Evolutionary conservation across 2,329 filamentous ascomycete genomes (phyloP).

Genomic region (Didymella lethalis): DNA sequence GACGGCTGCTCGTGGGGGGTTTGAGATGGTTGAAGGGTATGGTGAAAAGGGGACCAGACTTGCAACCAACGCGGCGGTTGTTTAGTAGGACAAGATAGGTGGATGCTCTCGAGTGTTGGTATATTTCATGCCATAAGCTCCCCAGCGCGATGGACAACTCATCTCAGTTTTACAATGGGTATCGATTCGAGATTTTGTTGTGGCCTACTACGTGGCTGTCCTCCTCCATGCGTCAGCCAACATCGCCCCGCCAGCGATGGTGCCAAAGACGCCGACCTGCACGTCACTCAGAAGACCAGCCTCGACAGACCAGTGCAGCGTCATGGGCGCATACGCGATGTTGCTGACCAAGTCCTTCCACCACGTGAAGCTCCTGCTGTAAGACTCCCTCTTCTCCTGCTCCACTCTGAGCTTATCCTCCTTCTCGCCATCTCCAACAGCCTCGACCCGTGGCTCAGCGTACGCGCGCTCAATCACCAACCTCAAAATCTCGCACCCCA

Average conservation of each 20-base stretch:
- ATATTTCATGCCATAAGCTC: no score
- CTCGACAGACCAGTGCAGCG: constrained; percentile 81
- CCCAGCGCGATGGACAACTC: no score
- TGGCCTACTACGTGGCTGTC: constrained; percentile 35
- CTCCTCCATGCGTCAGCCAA: constrained; percentile 58
- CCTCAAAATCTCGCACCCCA: constrained; percentile 76
- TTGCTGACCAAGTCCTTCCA: constrained; percentile 74
- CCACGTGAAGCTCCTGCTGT: constrained; percentile 58
- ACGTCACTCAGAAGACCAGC: constrained; percentile 62
- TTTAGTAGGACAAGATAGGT: no score
- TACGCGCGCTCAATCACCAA: constrained; percentile 58
- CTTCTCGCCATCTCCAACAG: constrained; percentile 54
- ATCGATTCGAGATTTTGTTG: background rate
- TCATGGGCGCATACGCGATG: constrained; percentile 80
- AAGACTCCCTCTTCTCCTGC: constrained; percentile 35
- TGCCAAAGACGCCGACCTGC: constrained; percentile 66
- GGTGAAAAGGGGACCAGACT: no score
- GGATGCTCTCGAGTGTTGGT: no score
- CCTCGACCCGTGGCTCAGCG: constrained; percentile 25
- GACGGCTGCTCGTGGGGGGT: no score
- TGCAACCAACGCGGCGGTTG: no score
- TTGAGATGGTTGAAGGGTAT: no score
- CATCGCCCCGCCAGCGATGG: constrained; percentile 55
- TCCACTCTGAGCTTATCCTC: constrained; percentile 56
- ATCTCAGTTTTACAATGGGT: background rate